Evolutionary conservation across 2,329 filamentous ascomycete genomes (phyloP).

Genomic region (Pseudogymnoascus sp.): DNA sequence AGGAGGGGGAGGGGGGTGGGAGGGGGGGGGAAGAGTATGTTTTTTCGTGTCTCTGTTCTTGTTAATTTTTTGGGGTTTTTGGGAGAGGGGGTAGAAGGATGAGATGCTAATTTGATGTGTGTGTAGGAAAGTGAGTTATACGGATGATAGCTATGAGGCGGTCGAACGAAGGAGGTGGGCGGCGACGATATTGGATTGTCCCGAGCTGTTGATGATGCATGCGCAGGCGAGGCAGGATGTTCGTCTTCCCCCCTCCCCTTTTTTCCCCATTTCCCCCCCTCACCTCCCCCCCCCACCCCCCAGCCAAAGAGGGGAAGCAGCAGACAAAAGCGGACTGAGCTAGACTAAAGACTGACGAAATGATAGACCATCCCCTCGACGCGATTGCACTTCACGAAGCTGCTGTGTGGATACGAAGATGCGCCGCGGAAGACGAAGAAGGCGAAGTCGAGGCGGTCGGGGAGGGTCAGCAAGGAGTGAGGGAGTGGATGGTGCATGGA

Average conservation of each 20-base stretch:
- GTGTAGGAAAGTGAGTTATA: not conserved
- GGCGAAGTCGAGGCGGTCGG: constrained; percentile 7
- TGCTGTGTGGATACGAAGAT: constrained; percentile 45
- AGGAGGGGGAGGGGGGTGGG: not conserved
- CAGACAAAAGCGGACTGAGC: too few relatives aligned
- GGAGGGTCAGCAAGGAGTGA: not conserved
- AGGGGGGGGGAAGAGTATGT: not conserved
- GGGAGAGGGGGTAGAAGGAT: not conserved
- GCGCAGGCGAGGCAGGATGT: constrained; percentile 48
- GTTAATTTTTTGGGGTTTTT: not conserved
- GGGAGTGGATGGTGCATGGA: not conserved
- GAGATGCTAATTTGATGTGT: not conserved
- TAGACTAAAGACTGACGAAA: too few relatives aligned
- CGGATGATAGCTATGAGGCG: constrained; percentile 18
- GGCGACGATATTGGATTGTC: constrained; percentile 45
- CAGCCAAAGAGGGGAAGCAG: too few relatives aligned
- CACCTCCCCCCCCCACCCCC: not conserved
- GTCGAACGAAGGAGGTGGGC: constrained; percentile 41
- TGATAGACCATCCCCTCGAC: constrained; percentile 46
- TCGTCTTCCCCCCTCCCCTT: constrained; percentile 22
- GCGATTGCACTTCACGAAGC: constrained; percentile 46
- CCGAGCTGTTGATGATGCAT: constrained; percentile 52
- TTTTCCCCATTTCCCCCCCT: not conserved
- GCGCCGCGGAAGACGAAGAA: constrained; percentile 10
- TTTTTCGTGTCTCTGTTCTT: not conserved